These are phyloP conservation scores for Mycena filopes DNA, from an alignment of 768 basidiomycete species.

Conservation along the genomic window DNA sequence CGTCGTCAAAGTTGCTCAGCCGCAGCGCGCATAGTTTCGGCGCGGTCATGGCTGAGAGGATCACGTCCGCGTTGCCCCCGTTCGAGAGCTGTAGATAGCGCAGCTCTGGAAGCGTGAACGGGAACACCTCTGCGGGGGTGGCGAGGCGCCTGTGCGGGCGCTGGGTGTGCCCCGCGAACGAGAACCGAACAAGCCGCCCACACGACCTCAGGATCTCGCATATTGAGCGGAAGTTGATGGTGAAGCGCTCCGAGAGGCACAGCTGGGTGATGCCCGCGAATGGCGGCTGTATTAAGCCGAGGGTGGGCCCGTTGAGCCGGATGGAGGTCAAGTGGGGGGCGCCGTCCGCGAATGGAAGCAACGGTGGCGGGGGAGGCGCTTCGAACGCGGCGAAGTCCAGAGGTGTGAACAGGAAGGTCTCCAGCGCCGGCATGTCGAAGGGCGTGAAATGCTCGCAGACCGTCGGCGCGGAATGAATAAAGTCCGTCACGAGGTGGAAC, in stretches of 20 bases:
- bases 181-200: conserved; percentile 21
- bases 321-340: conserved; percentile 18
- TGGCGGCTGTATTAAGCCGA: conserved; percentile 24
- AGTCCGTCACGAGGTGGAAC: conserved; percentile 29
- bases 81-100: conserved; percentile 28
- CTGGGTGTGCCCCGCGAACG: conserved; percentile 25
- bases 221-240: conserved; percentile 27
- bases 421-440: conserved; percentile 29
- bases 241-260: conserved; percentile 29
- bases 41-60: conserved; percentile 23
- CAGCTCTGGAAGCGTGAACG: conserved; percentile 20
- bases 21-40: conserved; percentile 25
- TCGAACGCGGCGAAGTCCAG: conserved; percentile 20
- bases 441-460: conserved; percentile 21
- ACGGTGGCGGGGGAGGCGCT: neutral
- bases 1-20: conserved; percentile 28
- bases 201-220: conserved; percentile 23
- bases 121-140: conserved; percentile 17
- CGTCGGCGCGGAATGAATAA: conserved; percentile 16
- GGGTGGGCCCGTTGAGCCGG: conserved; percentile 28
- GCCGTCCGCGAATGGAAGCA: conserved; percentile 21
- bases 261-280: conserved; percentile 26
- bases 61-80: conserved; percentile 27
- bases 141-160: conserved; percentile 23
- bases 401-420: conserved; percentile 29